phyloP scores from a whole-genome alignment of 116 monocot genomes.

The Papilionanthe hybrid region DNA sequence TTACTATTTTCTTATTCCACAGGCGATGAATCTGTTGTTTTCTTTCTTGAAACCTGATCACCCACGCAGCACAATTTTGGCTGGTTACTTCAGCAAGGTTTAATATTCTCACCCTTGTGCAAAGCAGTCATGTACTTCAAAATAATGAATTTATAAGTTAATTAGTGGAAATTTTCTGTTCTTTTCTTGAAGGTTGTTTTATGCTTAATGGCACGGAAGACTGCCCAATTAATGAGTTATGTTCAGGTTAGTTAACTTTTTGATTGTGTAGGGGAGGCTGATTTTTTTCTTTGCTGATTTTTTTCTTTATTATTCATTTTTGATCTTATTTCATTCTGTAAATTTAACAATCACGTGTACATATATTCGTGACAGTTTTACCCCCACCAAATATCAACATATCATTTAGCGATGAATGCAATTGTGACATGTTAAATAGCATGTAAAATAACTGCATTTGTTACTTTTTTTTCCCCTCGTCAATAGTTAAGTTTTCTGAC shows the following conservation, averaged over 20 bases:
- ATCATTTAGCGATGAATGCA: background rate
- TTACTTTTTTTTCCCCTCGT: background rate
- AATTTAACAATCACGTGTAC: background rate
- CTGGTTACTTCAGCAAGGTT: conserved; percentile 95
- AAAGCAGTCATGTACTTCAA: background rate
- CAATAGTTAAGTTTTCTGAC: background rate
- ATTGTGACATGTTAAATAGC: background rate
- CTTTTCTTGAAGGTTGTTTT: conserved; percentile 12
- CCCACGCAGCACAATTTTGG: conserved; percentile 51
- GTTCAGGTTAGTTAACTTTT: conserved; percentile 4
- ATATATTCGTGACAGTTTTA: background rate
- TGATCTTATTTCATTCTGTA: background rate
- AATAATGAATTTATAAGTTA: background rate
- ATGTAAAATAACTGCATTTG: background rate
- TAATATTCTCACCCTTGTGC: background rate
- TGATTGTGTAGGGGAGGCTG: background rate
- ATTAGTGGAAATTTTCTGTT: background rate
- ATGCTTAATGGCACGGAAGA: conserved; percentile 67
- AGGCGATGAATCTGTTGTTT: conserved; percentile 71
- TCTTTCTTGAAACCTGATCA: conserved; percentile 79
- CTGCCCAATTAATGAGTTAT: conserved; percentile 60
- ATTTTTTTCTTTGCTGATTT: background rate
- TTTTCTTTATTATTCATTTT: background rate
- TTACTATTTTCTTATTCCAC: conserved; percentile 7
- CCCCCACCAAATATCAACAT: background rate